Percentiles rank a stretch among this genome's conserved stretches.
phyloP scores from a whole-genome alignment of 2,329 filamentous ascomycete genomes.

The Penicillium sp. region DNA sequence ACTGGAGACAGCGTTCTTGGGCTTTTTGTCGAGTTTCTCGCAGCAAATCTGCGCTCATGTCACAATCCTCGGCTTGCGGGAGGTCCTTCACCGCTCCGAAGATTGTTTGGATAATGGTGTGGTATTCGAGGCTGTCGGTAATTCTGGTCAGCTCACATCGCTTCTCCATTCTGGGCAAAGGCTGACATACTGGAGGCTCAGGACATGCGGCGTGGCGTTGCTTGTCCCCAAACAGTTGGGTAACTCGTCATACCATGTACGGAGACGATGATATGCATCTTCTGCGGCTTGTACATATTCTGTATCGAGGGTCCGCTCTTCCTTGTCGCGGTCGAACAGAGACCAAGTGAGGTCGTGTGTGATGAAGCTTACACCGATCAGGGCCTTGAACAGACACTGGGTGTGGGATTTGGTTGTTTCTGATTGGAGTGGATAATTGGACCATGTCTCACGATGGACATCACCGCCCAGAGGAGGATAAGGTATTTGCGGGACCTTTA shows the following conservation, averaged over 20 bases:
- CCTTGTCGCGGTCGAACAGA: conserved; percentile 20
- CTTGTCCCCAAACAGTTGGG: conserved; percentile 15
- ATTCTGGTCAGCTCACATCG: conserved; percentile 2
- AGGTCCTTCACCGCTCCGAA: conserved; percentile 27
- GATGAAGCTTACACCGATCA: conserved; percentile 25
- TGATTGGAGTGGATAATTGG: conserved; percentile 22
- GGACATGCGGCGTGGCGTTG: conserved; percentile 12
- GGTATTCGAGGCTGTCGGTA: conserved; percentile 39
- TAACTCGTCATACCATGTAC: conserved; percentile 18
- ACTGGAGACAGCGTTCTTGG: conserved; percentile 25
- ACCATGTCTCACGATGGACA: conserved; percentile 23
- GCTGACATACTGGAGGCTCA: conserved; percentile 15
- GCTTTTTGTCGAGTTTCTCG: conserved; percentile 12
- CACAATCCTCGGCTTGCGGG: conserved; percentile 4
- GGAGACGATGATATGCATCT: conserved; percentile 22
- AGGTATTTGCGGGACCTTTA: conserved; percentile 21
- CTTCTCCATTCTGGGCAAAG: background rate
- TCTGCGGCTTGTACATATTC: conserved; percentile 18
- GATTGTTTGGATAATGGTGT: conserved; percentile 39
- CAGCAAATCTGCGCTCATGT: conserved; percentile 10
- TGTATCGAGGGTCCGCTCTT: conserved; percentile 2
- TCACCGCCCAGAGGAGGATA: conserved; percentile 9
- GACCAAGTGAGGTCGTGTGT: conserved; percentile 21
- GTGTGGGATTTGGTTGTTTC: conserved; percentile 18
- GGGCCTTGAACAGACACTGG: conserved; percentile 22